Conservation (phyloP, 306 rosid species). For the Datisca glomerata region DNA sequence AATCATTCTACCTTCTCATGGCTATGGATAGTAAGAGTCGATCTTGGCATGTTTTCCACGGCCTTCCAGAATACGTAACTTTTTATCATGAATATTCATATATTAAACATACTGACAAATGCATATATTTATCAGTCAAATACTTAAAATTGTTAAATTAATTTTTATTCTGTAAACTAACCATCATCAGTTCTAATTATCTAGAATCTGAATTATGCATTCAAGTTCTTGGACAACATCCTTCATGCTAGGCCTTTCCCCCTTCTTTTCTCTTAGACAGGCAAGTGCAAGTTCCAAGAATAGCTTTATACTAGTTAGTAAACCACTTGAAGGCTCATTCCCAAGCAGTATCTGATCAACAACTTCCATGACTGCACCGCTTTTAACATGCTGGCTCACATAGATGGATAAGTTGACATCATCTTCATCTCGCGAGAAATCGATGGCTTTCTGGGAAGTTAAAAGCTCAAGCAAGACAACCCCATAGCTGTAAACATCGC, state of each 20-base stretch:
- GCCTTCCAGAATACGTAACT: constrained; percentile 7
- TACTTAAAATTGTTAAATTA: constrained; percentile 1
- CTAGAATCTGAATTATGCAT: constrained; percentile 34
- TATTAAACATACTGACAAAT: not conserved
- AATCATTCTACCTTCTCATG: constrained; percentile 28
- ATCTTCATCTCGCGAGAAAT: constrained; percentile 65
- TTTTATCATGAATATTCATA: constrained; percentile 28
- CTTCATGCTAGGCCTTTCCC: constrained; percentile 78
- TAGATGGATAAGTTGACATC: constrained; percentile 58
- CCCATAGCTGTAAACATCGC: constrained; percentile 93
- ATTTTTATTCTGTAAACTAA: constrained; percentile 7
- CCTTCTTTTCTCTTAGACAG: constrained; percentile 73
- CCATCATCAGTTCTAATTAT: constrained; percentile 13
- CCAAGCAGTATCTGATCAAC: constrained; percentile 49
- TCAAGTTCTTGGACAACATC: constrained; percentile 56
- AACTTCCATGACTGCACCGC: constrained; percentile 34
- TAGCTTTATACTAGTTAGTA: constrained; percentile 36
- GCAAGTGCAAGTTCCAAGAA: constrained; percentile 66
- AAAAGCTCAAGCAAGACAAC: constrained; percentile 79
- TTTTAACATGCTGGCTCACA: constrained; percentile 42
- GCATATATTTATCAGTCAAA: constrained; percentile 2
- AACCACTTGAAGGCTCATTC: constrained; percentile 16
- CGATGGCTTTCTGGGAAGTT: constrained; percentile 79
- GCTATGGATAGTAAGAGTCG: not conserved
- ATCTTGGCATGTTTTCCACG: constrained; percentile 13